phyloP scores from a whole-genome alignment of 2,329 filamentous ascomycete genomes.

The Metarhizium robertsii region DNA sequence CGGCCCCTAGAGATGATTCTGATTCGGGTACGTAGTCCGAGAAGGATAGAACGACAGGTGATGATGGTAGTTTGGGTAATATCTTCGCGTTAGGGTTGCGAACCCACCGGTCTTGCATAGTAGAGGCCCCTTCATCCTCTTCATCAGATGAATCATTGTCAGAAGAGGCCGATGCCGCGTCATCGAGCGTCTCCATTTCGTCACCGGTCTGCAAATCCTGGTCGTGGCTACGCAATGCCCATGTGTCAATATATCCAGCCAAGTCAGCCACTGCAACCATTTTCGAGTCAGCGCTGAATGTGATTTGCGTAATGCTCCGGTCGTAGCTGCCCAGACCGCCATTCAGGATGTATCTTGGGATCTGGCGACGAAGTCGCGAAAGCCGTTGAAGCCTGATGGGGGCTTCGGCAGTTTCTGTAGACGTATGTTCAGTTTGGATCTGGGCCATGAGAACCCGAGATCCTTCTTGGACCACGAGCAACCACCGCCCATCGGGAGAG shows the following conservation, averaged over 20 bases:
- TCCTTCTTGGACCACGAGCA: conserved; percentile 54
- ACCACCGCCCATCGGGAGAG: conserved; percentile 61
- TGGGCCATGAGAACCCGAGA: conserved; percentile 43
- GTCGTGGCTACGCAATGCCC: conserved; percentile 51
- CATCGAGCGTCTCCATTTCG: conserved; percentile 21
- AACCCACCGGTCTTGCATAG: conserved; percentile 53
- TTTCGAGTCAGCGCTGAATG: conserved; percentile 73
- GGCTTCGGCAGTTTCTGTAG: conserved; percentile 10
- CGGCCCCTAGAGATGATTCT: conserved; percentile 16
- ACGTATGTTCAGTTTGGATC: conserved; percentile 12
- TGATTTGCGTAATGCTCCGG: conserved; percentile 60
- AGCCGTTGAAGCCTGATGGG: conserved; percentile 36
- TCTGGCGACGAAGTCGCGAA: conserved; percentile 41
- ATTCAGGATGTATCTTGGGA: conserved; percentile 45
- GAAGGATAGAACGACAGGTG: conserved; percentile 62
- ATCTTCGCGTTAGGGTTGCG: conserved; percentile 61
- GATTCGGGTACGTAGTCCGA: conserved; percentile 35
- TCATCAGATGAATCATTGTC: conserved; percentile 27
- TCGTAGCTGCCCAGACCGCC: conserved; percentile 69
- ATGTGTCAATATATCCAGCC: conserved; percentile 79
- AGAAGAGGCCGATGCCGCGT: conserved; percentile 22
- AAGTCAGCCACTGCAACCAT: conserved; percentile 74
- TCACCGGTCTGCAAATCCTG: conserved; percentile 20
- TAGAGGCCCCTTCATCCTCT: conserved; percentile 34
- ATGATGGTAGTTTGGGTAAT: conserved; percentile 57